A percentile compares a stretch with the other conserved stretches of the same genome.
These are phyloP conservation scores for Paspalum notatum DNA, from an alignment of 176 grass and related monocot genomes.

Conservation along the genomic window DNA sequence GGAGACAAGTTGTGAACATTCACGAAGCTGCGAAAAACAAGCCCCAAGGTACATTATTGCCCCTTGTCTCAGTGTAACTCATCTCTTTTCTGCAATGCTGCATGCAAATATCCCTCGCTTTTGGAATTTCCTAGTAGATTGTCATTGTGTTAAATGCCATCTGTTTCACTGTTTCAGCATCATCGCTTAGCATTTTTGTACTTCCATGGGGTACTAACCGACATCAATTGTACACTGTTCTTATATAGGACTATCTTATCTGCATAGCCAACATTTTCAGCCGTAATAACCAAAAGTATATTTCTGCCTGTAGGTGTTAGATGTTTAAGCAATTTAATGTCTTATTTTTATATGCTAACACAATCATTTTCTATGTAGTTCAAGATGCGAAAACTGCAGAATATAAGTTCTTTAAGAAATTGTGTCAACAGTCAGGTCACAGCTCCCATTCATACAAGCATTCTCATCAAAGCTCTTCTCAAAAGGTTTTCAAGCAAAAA, in stretches of 20 bases:
- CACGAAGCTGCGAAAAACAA: constrained; percentile 32
- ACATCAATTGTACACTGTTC: neutral
- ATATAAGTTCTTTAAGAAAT: constrained; percentile 71
- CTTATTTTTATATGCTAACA: constrained; percentile 11
- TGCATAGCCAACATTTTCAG: constrained; percentile 18
- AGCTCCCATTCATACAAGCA: constrained; percentile 37
- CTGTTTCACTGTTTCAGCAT: neutral
- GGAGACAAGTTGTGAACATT: constrained; percentile 20
- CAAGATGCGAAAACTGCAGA: constrained; percentile 63
- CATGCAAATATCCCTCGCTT: neutral
- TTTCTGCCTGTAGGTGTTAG: constrained; percentile 19
- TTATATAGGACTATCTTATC: constrained; percentile 18
- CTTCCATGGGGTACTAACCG: neutral
- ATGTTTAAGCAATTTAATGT: constrained; percentile 3
- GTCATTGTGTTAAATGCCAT: neutral
- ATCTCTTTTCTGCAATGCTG: constrained; percentile 6
- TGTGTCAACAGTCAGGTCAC: constrained; percentile 54
- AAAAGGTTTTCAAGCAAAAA: constrained; percentile 41
- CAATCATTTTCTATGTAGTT: constrained; percentile 49
- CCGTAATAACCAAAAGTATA: neutral
- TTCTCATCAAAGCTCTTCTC: constrained; percentile 34
- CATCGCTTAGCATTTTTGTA: neutral
- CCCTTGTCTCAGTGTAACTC: neutral
- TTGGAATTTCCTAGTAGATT: neutral
- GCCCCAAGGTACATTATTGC: constrained; percentile 30